A percentile compares a stretch with the other conserved stretches of the same genome.
phyloP scores from a whole-genome alignment of 192 early-diverging fungal genomes.

The Gonapodya prolifera region DNA sequence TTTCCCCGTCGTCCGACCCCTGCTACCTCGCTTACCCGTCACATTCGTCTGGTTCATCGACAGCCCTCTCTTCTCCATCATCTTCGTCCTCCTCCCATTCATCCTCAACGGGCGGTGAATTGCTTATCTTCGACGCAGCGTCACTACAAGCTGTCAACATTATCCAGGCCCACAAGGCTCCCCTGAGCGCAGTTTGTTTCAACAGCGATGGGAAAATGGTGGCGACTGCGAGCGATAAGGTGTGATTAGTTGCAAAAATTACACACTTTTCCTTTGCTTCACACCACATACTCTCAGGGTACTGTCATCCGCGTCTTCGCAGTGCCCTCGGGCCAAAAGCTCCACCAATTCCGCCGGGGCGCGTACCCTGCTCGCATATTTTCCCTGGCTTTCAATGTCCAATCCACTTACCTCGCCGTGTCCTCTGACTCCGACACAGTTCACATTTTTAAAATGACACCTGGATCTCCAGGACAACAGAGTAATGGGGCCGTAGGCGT shows the following conservation, averaged over 20 bases:
- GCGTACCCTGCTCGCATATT: slow-evolving; percentile 85
- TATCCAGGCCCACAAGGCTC: slow-evolving; percentile 89
- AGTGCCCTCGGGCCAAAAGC: slow-evolving; percentile 54
- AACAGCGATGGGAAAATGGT: slow-evolving; percentile 85
- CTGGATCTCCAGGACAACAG: neutral
- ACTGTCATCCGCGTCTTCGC: slow-evolving; percentile 94
- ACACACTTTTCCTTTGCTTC: neutral
- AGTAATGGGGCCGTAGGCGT: neutral
- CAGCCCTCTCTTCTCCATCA: slow-evolving; percentile 27
- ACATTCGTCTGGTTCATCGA: slow-evolving; percentile 20
- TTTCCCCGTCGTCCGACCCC: slow-evolving; percentile 87
- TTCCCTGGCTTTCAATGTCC: slow-evolving; percentile 75
- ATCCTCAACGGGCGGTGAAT: slow-evolving; percentile 40
- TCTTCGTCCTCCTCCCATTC: neutral
- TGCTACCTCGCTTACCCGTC: slow-evolving; percentile 93
- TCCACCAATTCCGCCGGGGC: slow-evolving; percentile 90
- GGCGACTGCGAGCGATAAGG: slow-evolving; percentile 93
- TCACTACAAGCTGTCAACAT: slow-evolving; percentile 82
- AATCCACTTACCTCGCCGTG: slow-evolving; percentile 57
- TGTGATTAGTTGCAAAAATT: slow-evolving; percentile 14
- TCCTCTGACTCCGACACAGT: slow-evolving; percentile 91
- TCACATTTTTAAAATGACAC: slow-evolving; percentile 75
- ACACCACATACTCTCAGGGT: slow-evolving; percentile 31
- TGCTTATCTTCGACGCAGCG: slow-evolving; percentile 87
- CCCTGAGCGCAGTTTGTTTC: slow-evolving; percentile 73